Conservation (phyloP, 495 filamentous ascomycete genomes). For the Hyaloscypha finlandica region DNA sequence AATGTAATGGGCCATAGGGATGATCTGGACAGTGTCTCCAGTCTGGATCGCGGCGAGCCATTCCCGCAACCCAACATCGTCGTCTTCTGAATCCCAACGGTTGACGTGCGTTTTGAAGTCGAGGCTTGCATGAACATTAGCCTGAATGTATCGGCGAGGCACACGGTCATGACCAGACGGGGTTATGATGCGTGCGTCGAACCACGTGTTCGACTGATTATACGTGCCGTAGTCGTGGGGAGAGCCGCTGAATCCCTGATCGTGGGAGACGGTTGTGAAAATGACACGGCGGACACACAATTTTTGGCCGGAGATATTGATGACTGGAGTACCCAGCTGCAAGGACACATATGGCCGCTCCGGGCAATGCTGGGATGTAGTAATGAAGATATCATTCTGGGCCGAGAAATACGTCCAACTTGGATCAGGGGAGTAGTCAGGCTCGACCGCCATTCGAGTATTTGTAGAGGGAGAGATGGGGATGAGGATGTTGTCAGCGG, state of each 20-base stretch:
- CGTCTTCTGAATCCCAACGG: background rate
- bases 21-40: conserved; percentile 1
- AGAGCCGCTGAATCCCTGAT: background rate
- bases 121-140: background rate
- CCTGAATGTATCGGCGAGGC: background rate
- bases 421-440: background rate
- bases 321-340: background rate
- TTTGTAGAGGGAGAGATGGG: background rate
- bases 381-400: background rate
- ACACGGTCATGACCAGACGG: background rate
- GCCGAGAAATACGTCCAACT: background rate
- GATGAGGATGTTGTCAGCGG: background rate
- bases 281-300: background rate
- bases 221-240: background rate
- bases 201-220: background rate
- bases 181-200: background rate
- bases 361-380: background rate
- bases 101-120: background rate
- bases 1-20: background rate
- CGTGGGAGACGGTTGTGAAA: background rate
- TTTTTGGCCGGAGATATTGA: background rate
- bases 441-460: background rate
- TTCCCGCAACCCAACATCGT: background rate
- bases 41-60: background rate
- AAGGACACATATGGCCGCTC: background rate